Conservation (phyloP, 805 yeast genomes). For the Candida patagonica region DNA sequence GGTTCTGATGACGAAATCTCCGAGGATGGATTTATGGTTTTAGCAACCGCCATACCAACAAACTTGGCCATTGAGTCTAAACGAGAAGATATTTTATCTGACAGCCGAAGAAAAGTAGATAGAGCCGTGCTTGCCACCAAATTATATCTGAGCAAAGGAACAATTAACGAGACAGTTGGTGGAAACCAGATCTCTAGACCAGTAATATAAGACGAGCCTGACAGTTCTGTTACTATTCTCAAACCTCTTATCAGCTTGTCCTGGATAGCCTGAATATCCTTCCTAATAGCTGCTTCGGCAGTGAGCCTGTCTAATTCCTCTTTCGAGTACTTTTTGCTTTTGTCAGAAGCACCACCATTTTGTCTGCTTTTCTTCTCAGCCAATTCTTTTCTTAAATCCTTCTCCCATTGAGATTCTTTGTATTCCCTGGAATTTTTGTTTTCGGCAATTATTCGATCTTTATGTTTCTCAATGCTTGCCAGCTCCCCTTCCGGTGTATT, state of each 20-base stretch:
- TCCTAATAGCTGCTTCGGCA: constrained; percentile 52
- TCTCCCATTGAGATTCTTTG: constrained; percentile 86
- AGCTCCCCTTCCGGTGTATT: constrained; percentile 57
- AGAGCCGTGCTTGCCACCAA: constrained; percentile 29
- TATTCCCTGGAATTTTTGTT: constrained; percentile 76
- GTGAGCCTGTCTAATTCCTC: constrained; percentile 71
- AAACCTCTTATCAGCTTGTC: constrained; percentile 40
- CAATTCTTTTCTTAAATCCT: constrained; percentile 64
- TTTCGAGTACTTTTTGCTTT: constrained; percentile 50
- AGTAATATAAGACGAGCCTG: constrained; percentile 46
- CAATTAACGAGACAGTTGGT: constrained; percentile 39
- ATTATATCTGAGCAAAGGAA: constrained; percentile 14
- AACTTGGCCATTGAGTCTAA: constrained; percentile 40
- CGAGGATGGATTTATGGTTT: constrained; percentile 38
- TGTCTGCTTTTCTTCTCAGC: constrained; percentile 39
- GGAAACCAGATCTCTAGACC: constrained; percentile 68
- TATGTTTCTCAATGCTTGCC: constrained; percentile 32
- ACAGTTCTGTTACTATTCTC: constrained; percentile 44
- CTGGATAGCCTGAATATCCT: constrained; percentile 32
- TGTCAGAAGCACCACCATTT: constrained; percentile 10
- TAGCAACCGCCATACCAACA: constrained; percentile 62
- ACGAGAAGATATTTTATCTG: constrained; percentile 43
- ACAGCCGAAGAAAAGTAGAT: constrained; percentile 44
- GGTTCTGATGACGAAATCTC: constrained; percentile 34
- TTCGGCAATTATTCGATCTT: constrained; percentile 32